A percentile compares a stretch with the other conserved stretches of the same genome.
Evolutionary conservation across 108 stramenopile species (phyloP).

Genomic region (Conticribra guillardii): DNA sequence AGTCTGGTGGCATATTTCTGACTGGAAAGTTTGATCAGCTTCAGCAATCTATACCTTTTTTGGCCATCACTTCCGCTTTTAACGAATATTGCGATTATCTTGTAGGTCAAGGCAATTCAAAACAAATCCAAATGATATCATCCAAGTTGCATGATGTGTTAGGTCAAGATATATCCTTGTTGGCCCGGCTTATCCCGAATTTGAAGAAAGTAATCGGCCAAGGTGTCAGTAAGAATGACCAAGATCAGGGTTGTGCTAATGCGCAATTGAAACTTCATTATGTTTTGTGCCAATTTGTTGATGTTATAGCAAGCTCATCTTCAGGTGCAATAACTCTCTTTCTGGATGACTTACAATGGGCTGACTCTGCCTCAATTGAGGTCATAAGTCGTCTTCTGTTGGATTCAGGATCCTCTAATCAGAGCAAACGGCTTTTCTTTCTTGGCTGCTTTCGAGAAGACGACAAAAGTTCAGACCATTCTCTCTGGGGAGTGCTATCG

Average conservation of each 20-base stretch:
- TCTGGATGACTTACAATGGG: too few relatives aligned
- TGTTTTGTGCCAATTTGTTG: constrained; percentile 30
- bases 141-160: constrained; percentile 6
- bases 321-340: constrained; percentile 20
- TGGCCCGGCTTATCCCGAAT: constrained; percentile 33
- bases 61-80: too few relatives aligned
- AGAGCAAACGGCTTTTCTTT: constrained; percentile 20
- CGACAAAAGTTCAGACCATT: constrained; percentile 2
- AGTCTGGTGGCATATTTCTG: constrained; percentile 7
- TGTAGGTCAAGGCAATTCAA: constrained; percentile 1
- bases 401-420: neutral
- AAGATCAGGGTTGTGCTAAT: constrained; percentile 16
- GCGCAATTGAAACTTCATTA: constrained; percentile 24
- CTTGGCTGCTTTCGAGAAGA: constrained; percentile 28
- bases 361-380: constrained; percentile 13
- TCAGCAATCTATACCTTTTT: constrained; percentile 5
- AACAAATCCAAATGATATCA: neutral
- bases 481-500: constrained; percentile 2
- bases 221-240: neutral
- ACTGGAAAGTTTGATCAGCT: too few relatives aligned
- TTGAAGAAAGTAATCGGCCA: constrained; percentile 7
- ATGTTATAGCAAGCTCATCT: constrained; percentile 22
- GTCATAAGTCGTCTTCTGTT: constrained; percentile 10
- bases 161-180: constrained; percentile 1
- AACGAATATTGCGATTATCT: constrained; percentile 2